Conservation (phyloP, 768 basidiomycete genomes). For the Trametes gibbosa region DNA sequence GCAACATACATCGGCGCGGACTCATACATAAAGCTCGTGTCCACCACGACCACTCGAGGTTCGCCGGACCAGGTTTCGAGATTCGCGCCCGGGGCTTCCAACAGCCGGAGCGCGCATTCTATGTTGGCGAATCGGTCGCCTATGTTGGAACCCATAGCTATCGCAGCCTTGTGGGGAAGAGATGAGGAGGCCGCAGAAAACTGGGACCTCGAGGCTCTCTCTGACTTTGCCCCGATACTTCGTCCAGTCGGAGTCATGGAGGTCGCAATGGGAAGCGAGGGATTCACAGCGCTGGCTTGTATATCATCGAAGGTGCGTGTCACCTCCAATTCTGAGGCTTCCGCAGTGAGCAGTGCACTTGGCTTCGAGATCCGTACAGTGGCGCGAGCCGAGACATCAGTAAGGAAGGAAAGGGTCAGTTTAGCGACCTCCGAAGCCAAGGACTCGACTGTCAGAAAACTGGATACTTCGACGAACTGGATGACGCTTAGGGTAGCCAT, state of each 20-base stretch:
- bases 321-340: slow-evolving; percentile 62
- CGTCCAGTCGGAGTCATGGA: not conserved
- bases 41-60: slow-evolving; percentile 43
- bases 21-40: slow-evolving; percentile 92
- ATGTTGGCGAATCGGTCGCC: slow-evolving; percentile 86
- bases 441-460: slow-evolving; percentile 67
- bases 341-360: slow-evolving; percentile 61
- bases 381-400: slow-evolving; percentile 29
- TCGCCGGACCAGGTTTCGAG: slow-evolving; percentile 13
- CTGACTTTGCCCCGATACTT: not conserved
- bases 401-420: slow-evolving; percentile 38
- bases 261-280: not conserved
- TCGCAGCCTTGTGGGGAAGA: slow-evolving; percentile 44
- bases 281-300: not conserved
- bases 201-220: not conserved
- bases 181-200: not conserved
- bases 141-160: slow-evolving; percentile 89
- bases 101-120: slow-evolving; percentile 66
- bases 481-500: not conserved
- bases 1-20: slow-evolving; percentile 94
- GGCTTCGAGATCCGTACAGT: slow-evolving; percentile 69
- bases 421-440: slow-evolving; percentile 57
- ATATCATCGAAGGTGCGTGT: slow-evolving; percentile 40
- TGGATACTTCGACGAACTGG: slow-evolving; percentile 48
- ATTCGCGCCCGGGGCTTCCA: slow-evolving; percentile 49